Evolutionary conservation across 1,284 basidiomycete genomes (phyloP), one percentile per base, ranked within the genome.

Genomic region (Stereum hirsutum): DNA sequence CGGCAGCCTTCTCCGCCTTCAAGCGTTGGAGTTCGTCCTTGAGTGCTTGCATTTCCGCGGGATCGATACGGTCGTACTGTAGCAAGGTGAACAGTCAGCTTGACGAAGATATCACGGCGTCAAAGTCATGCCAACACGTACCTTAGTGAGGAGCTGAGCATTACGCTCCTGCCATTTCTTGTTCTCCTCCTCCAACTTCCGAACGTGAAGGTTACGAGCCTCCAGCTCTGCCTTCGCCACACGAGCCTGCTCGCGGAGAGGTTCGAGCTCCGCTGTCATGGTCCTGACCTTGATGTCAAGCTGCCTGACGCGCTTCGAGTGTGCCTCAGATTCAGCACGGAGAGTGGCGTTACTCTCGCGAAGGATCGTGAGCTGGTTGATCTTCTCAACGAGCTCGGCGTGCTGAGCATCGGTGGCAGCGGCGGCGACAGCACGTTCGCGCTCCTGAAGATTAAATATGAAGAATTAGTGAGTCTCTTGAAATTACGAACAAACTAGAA

Each of bases 341-440:
- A 95, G 70, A 2, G 88, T 91, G 1, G 81, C 76, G 54, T 94
- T 93, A 63, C 87, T 92, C 63, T 95, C 91, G 34, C 90, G 79
- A 6, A 94, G 70, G 43, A 93, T 75, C 48, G 88, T 90, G 46
- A 92, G 72, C 54, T 92, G 85, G 52, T 90, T 88, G 61, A 94
- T 92, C 53, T 88, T 78, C 57, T 92, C 88, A 32, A 94, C 66
- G 34, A 95, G 74, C 57, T 92, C 89, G 11, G 81, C 74, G 51
- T 94, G 91, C 54, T 92, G 86, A 2, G 80, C 70, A n/a, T 85
- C 79, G 2, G 83, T 85, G 1, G 78, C 70, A 2, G 82, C 74
- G 17, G 74, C 68, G 49, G 84, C 73, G 6, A 81, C 74, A 3
- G 82, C 83, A 38, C 77, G 75, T 53, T 88, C 82, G 12, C 89